Evolutionary conservation across 371 early-diverging fungal species (phyloP).

Genomic region (Syncephalis fuscata): DNA sequence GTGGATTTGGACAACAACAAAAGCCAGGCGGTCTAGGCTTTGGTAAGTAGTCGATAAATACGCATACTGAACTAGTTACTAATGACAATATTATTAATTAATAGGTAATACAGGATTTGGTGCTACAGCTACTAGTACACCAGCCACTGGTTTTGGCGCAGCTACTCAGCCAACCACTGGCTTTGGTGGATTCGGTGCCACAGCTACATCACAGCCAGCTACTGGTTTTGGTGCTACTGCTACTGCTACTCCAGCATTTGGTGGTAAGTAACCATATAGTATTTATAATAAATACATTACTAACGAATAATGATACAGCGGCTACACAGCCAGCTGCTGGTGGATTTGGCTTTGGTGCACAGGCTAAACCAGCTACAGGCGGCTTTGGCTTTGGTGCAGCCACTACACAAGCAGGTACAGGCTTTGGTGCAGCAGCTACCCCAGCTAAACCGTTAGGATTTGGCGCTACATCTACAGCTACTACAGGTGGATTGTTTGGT

Average conservation of each 20-base stretch:
- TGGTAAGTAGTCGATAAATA: too few species aligned
- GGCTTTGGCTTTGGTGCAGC: conserved; percentile 17
- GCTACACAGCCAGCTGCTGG: conserved; percentile 8
- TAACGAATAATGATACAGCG: neutral
- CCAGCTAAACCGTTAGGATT: conserved; percentile 10
- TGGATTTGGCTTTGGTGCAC: conserved; percentile 10
- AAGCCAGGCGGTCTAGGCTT: too few species aligned
- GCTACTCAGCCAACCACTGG: conserved; percentile 21
- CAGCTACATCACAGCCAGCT: conserved; percentile 15
- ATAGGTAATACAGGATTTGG: conserved; percentile 6
- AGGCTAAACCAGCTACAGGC: conserved; percentile 14
- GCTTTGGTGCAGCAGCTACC: neutral
- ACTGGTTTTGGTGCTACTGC: conserved; percentile 17
- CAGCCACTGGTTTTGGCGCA: conserved; percentile 22
- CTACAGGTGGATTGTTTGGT: conserved; percentile 15
- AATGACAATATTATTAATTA: too few species aligned
- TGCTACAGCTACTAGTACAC: conserved; percentile 11
- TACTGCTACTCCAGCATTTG: conserved; percentile 16
- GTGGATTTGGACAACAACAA: too few species aligned
- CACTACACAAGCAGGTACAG: conserved; percentile 1
- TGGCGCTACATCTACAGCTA: conserved; percentile 11
- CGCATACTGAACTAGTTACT: too few species aligned
- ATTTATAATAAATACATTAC: conserved; percentile 12
- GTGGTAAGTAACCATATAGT: conserved; percentile 9
- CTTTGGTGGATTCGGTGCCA: conserved; percentile 24